Percentiles rank a stretch among this genome's conserved stretches.
These are phyloP conservation scores for Cladosporium sp. DNA, from an alignment of 2,329 filamentous ascomycete species.

Conservation along the genomic window DNA sequence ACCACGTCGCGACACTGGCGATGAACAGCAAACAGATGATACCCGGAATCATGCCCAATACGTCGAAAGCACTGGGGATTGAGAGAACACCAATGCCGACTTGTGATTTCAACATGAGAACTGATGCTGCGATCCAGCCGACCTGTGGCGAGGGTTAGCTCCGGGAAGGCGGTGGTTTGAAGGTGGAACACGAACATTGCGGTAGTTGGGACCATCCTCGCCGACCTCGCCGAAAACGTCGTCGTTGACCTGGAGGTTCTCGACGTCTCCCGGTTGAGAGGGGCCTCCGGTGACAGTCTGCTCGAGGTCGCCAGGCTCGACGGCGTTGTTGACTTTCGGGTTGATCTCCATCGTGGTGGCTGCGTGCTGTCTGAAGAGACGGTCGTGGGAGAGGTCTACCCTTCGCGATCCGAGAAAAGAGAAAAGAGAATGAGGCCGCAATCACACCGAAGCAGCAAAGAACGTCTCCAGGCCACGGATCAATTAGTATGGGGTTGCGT, in stretches of 20 bases:
- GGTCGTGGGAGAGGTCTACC: neutral
- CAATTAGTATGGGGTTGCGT: slow-evolving; percentile 10
- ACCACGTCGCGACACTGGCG: slow-evolving; percentile 44
- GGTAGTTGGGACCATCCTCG: slow-evolving; percentile 31
- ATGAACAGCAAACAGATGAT: slow-evolving; percentile 38
- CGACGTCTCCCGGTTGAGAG: slow-evolving; percentile 3
- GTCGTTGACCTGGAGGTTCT: slow-evolving; percentile 18
- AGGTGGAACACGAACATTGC: slow-evolving; percentile 21
- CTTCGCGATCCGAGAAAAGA: neutral
- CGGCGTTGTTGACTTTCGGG: slow-evolving; percentile 27
- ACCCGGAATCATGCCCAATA: slow-evolving; percentile 44
- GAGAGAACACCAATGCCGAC: slow-evolving; percentile 43
- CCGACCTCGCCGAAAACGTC: slow-evolving; percentile 36
- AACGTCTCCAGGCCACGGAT: slow-evolving; percentile 13
- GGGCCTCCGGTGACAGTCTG: slow-evolving; percentile 29
- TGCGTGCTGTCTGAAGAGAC: neutral
- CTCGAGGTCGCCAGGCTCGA: slow-evolving; percentile 37
- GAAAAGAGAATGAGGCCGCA: slow-evolving; percentile 6
- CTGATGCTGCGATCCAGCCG: slow-evolving; percentile 40
- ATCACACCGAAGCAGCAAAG: slow-evolving; percentile 6
- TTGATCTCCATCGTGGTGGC: slow-evolving; percentile 7
- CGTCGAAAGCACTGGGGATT: slow-evolving; percentile 42
- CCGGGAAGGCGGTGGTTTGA: no score
- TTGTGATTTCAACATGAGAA: slow-evolving; percentile 43
- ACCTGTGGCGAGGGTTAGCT: slow-evolving; percentile 25